A percentile compares a stretch with the other conserved stretches of the same genome.
Conservation (phyloP, 495 filamentous ascomycete species). For the Neurospora terricola region DNA sequence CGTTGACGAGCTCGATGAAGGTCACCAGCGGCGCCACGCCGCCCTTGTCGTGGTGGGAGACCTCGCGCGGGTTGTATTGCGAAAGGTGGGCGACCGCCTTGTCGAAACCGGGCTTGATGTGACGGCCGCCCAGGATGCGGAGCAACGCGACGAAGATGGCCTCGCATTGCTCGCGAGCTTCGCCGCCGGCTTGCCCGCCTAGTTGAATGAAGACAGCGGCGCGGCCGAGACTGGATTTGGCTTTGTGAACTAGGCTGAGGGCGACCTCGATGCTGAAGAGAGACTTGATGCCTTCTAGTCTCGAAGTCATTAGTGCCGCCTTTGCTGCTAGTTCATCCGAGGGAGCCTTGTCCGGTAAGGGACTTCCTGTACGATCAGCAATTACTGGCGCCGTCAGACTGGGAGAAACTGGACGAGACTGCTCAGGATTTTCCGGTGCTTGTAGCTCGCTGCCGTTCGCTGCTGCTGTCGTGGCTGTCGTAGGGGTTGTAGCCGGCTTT, state of each 20-base stretch:
- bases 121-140: conserved; percentile 71
- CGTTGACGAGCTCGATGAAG: conserved; percentile 95
- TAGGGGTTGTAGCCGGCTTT: conserved; percentile 23
- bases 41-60: conserved; percentile 54
- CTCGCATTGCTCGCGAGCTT: conserved; percentile 84
- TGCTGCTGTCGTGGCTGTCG: conserved; percentile 16
- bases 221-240: conserved; percentile 84
- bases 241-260: conserved; percentile 73
- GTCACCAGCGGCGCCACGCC: conserved; percentile 89
- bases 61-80: conserved; percentile 82
- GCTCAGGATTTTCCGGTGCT: conserved; percentile 18
- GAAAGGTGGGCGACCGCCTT: conserved; percentile 86
- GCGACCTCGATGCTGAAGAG: conserved; percentile 96
- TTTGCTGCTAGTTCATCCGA: conserved; percentile 91
- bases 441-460: conserved; percentile 17
- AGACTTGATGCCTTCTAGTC: conserved; percentile 83
- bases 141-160: conserved; percentile 78
- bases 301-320: conserved; percentile 89
- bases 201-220: conserved; percentile 71
- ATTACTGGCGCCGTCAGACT: conserved; percentile 12
- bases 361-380: conserved; percentile 29
- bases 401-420: conserved; percentile 40
- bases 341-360: conserved; percentile 53
- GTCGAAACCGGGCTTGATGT: conserved; percentile 85
- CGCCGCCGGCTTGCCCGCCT: conserved; percentile 66